Conservation (phyloP, 768 basidiomycete genomes). For the Macrocybe gigantea region DNA sequence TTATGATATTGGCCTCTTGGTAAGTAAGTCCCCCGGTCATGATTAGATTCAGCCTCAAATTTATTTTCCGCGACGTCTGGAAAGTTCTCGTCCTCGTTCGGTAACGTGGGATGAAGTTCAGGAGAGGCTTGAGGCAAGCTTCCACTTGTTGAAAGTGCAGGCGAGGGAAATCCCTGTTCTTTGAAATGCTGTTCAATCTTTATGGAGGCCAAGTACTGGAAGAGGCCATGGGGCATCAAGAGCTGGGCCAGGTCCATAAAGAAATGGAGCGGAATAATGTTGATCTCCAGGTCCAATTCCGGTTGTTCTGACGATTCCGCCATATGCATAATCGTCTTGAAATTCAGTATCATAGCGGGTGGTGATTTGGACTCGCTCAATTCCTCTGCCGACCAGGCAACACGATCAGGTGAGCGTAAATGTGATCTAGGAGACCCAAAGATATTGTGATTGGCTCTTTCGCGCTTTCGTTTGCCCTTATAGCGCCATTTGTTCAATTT, state of each 20-base stretch:
- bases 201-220: not conserved
- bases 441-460: not conserved
- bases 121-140: too few species aligned
- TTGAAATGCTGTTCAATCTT: not conserved
- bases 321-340: not conserved
- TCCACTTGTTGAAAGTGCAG: not conserved
- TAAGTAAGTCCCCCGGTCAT: too few species aligned
- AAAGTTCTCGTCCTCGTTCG: too few species aligned
- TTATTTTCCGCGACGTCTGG: too few species aligned
- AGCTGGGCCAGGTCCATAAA: constrained; percentile 61
- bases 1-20: too few species aligned
- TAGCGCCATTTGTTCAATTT: constrained; percentile 62
- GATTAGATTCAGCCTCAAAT: too few species aligned
- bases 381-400: not conserved
- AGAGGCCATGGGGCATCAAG: constrained; percentile 11
- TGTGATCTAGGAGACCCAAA: constrained; percentile 7
- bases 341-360: constrained; percentile 6
- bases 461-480: constrained; percentile 18
- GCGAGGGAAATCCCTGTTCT: not conserved
- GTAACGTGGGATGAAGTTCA: too few species aligned
- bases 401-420: not conserved
- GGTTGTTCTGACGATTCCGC: too few species aligned
- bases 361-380: not conserved
- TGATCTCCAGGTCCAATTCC: constrained; percentile 28
- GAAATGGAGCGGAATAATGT: constrained; percentile 62